Evolutionary conservation across 2,329 filamentous ascomycete species (phyloP), one percentile per base, ranked within the genome.

Genomic region (Tympanopsis confertula): DNA sequence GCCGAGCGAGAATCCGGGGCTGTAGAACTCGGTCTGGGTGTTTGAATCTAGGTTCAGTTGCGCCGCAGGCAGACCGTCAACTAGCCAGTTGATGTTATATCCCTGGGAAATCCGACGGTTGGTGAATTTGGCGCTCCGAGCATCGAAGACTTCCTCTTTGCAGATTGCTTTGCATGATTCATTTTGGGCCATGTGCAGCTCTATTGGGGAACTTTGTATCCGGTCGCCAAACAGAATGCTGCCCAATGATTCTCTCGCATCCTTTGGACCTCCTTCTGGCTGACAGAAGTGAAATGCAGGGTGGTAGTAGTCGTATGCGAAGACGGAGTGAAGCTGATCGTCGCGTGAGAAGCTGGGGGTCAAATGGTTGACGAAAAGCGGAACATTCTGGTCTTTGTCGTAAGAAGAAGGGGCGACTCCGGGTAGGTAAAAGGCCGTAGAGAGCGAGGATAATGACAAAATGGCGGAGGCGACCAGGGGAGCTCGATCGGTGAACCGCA

Each of bases 171-270:
- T 91, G 66, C 91, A 98, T 0, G 79, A 80, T 59, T 95, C 84
- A 55, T 98, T 91, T 44, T 77, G 66, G 39, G 64, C 77, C 88
- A 98, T 95, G 47, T 77, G 74, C 42, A 96, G 67, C 53, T 94
- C 78, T 53, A 94, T 94, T 0, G 89, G 86, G 24, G 89, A 96
- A n/a, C 86, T 94, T 64, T 86, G 86, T 63, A 98, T 98, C 40
- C 91, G 78, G 62, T 98, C 91, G 47, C 91, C 91, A 50, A 98
- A 98, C 37, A 98, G 63, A 54, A 98, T 98, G 67, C 89, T 95
- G 18, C 91, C 91, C 45, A 98, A 61, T 45, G 85, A 91, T 63
- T 95, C 91, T 29, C 85, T 80, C 17, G 94, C 77, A 64, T 83
- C 74, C 55, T 88, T 60, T 5, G 87, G 79, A 2, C 86, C 86